Evolutionary conservation across 2,329 filamentous ascomycete genomes (phyloP).

Genomic region (Penicillium sp.): DNA sequence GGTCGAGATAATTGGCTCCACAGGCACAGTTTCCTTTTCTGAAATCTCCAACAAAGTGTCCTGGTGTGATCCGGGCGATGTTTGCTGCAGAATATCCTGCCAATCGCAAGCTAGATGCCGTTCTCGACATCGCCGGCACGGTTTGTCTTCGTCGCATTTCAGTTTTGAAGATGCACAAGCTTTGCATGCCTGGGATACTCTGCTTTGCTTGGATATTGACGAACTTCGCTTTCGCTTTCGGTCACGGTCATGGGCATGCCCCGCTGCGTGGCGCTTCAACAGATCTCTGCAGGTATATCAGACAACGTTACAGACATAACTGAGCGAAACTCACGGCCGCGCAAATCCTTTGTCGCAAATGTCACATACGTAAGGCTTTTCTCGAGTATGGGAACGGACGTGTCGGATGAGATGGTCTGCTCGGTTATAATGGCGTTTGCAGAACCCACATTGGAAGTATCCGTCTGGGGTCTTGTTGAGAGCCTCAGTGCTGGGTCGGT

Average conservation of each 20-base stretch:
- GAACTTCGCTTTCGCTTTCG: conserved; percentile 30
- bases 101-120: conserved; percentile 50
- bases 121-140: conserved; percentile 54
- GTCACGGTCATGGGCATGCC: conserved; percentile 37
- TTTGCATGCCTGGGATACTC: conserved; percentile 55
- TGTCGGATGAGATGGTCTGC: conserved; percentile 57
- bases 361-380: conserved; percentile 37
- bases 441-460: conserved; percentile 55
- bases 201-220: conserved; percentile 27
- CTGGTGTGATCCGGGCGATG: conserved; percentile 18
- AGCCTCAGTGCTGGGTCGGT: conserved; percentile 3
- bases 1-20: neutral
- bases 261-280: conserved; percentile 53
- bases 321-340: conserved; percentile 28
- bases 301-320: neutral
- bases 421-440: conserved; percentile 54
- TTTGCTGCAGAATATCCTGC: conserved; percentile 21
- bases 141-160: conserved; percentile 58
- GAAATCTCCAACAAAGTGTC: conserved; percentile 10
- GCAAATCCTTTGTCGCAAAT: conserved; percentile 37
- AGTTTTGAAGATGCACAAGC: conserved; percentile 55
- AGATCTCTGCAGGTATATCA: conserved; percentile 39
- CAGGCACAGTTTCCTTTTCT: neutral
- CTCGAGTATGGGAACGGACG: conserved; percentile 48
- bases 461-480: conserved; percentile 21